Evolutionary conservation across 2,329 filamentous ascomycete genomes (phyloP).

Genomic region (Talaromyces sp.): DNA sequence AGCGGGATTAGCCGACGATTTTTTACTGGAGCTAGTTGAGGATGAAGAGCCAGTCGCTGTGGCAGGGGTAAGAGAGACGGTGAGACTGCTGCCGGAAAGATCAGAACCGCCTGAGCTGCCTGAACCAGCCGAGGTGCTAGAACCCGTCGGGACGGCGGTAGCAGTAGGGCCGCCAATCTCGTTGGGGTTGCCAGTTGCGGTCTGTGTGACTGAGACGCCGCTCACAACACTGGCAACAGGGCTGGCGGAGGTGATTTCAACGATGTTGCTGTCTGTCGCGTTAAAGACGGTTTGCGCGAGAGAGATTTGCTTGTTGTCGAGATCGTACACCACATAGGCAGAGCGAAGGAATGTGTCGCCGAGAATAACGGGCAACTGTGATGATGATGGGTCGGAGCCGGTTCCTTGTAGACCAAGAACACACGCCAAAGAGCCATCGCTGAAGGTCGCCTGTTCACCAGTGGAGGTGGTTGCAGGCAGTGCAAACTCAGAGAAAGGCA

Average conservation of each 20-base stretch:
- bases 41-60: neutral
- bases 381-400: slow-evolving; percentile 23
- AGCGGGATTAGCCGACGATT: neutral
- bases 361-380: slow-evolving; percentile 52
- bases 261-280: slow-evolving; percentile 17
- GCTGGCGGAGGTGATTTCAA: slow-evolving; percentile 14
- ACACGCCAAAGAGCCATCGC: slow-evolving; percentile 45
- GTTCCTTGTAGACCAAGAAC: slow-evolving; percentile 63
- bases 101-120: neutral
- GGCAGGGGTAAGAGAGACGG: neutral
- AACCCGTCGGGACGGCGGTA: neutral
- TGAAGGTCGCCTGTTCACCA: slow-evolving; percentile 40
- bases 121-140: neutral
- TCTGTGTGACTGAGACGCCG: slow-evolving; percentile 27
- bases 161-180: neutral
- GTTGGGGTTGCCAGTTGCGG: slow-evolving; percentile 21
- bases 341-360: slow-evolving; percentile 72
- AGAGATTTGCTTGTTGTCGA: slow-evolving; percentile 65
- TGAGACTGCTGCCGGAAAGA: neutral
- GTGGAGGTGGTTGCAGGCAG: slow-evolving; percentile 52
- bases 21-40: neutral
- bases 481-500: slow-evolving; percentile 52
- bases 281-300: slow-evolving; percentile 65
- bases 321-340: slow-evolving; percentile 69
- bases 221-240: slow-evolving; percentile 12